A percentile compares a stretch with the other conserved stretches of the same genome.
phyloP scores from a whole-genome alignment of 352 stramenopile genomes.

The Phytopythium helicoides region DNA sequence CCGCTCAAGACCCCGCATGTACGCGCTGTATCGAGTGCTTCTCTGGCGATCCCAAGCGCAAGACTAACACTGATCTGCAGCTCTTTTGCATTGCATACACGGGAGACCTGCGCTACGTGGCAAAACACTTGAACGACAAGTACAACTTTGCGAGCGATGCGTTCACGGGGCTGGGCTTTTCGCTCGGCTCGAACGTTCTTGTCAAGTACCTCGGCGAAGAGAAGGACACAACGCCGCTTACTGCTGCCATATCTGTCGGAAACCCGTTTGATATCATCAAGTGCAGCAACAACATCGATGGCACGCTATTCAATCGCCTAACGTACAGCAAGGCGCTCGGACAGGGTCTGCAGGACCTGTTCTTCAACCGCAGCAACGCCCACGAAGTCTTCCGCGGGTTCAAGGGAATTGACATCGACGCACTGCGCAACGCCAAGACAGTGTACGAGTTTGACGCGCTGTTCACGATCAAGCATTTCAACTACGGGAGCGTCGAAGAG shows the following conservation, averaged over 20 bases:
- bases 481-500: slow-evolving; percentile 39
- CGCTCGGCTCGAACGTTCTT: slow-evolving; percentile 70
- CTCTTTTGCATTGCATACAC: slow-evolving; percentile 77
- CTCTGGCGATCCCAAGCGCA: neutral
- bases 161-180: slow-evolving; percentile 61
- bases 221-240: slow-evolving; percentile 26
- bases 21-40: neutral
- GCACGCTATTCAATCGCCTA: slow-evolving; percentile 45
- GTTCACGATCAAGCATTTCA: slow-evolving; percentile 56
- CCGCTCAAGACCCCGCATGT: slow-evolving; percentile 43
- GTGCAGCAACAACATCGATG: slow-evolving; percentile 40
- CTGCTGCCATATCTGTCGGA: slow-evolving; percentile 54
- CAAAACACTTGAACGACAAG: slow-evolving; percentile 25
- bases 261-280: slow-evolving; percentile 67
- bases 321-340: slow-evolving; percentile 57
- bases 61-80: slow-evolving; percentile 7
- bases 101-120: slow-evolving; percentile 53
- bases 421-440: slow-evolving; percentile 29
- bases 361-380: slow-evolving; percentile 65
- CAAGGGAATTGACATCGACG: slow-evolving; percentile 38
- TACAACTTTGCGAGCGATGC: slow-evolving; percentile 39
- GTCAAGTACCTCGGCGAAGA: slow-evolving; percentile 76
- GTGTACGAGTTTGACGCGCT: slow-evolving; percentile 63
- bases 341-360: slow-evolving; percentile 45
- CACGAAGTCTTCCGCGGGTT: slow-evolving; percentile 53